phyloP scores from a whole-genome alignment of 1,284 basidiomycete species.

The Fomitopsis pinicola region DNA sequence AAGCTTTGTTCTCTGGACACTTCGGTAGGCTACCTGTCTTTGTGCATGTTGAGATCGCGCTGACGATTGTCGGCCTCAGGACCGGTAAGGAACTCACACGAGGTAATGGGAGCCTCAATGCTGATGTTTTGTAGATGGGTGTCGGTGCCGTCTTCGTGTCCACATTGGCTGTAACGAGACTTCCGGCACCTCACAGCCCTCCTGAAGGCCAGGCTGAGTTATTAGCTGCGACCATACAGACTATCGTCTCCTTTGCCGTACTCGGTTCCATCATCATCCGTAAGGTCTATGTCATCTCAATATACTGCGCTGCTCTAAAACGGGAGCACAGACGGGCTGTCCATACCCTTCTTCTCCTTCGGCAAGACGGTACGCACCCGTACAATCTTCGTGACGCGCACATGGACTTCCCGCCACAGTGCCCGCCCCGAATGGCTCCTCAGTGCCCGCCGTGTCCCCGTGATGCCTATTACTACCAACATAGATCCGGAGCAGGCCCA shows the following conservation, averaged over 20 bases:
- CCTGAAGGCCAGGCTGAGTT: slow-evolving; percentile 67
- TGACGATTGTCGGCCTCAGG: slow-evolving; percentile 30
- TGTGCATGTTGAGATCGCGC: not conserved
- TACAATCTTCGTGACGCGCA: slow-evolving; percentile 35
- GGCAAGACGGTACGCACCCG: slow-evolving; percentile 64
- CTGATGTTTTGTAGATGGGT: slow-evolving; percentile 50
- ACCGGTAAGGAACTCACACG: slow-evolving; percentile 39
- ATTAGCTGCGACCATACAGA: slow-evolving; percentile 67
- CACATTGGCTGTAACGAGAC: slow-evolving; percentile 64
- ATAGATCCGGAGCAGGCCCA: slow-evolving; percentile 11
- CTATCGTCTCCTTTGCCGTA: slow-evolving; percentile 83
- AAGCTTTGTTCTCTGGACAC: slow-evolving; percentile 84
- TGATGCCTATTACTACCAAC: not conserved
- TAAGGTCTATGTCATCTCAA: slow-evolving; percentile 30
- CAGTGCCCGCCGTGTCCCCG: slow-evolving; percentile 31
- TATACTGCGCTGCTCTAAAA: not conserved
- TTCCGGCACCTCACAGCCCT: slow-evolving; percentile 56
- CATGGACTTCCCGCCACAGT: slow-evolving; percentile 22
- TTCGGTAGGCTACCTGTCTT: slow-evolving; percentile 53
- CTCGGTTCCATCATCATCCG: slow-evolving; percentile 79
- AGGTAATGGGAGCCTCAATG: not conserved
- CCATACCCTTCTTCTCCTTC: slow-evolving; percentile 83
- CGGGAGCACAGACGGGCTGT: slow-evolving; percentile 64
- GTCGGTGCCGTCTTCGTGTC: slow-evolving; percentile 86
- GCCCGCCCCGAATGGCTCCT: slow-evolving; percentile 47